phyloP scores from a whole-genome alignment of 2,329 filamentous ascomycete genomes.

The Penicillium hesseltinei region DNA sequence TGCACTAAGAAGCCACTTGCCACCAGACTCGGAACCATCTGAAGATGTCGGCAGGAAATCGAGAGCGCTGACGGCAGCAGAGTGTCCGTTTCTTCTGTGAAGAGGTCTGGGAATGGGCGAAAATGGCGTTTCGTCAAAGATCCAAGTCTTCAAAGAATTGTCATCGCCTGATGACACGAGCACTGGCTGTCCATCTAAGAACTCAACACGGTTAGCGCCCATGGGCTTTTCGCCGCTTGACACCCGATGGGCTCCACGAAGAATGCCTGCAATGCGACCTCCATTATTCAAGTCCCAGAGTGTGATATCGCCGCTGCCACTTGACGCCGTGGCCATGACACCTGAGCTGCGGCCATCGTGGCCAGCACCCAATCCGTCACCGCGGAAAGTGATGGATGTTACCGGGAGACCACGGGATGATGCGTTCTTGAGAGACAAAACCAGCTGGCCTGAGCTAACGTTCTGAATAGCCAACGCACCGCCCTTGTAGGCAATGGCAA shows the following conservation, averaged over 20 bases:
- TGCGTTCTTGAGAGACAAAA: conserved; percentile 68
- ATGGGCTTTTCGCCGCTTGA: conserved; percentile 57
- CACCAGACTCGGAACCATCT: conserved; percentile 80
- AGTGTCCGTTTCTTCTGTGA: conserved; percentile 84
- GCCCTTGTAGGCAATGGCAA: conserved; percentile 82
- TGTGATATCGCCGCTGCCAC: conserved; percentile 78
- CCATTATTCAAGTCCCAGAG: conserved; percentile 95
- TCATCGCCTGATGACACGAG: conserved; percentile 87
- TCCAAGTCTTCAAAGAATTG: conserved; percentile 94
- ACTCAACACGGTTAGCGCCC: conserved; percentile 84
- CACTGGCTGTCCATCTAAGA: conserved; percentile 83
- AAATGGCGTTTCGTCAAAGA: conserved; percentile 90
- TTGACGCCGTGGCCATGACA: conserved; percentile 88
- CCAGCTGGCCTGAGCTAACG: conserved; percentile 70
- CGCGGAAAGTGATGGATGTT: conserved; percentile 84
- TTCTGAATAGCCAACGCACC: conserved; percentile 80
- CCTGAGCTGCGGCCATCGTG: conserved; percentile 81
- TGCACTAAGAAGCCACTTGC: conserved; percentile 92
- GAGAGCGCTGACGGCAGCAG: conserved; percentile 77
- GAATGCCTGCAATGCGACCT: conserved; percentile 78
- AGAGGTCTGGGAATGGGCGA: conserved; percentile 80
- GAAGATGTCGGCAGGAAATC: conserved; percentile 84
- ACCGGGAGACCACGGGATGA: conserved; percentile 62
- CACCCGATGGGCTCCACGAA: conserved; percentile 79
- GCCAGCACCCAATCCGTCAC: conserved; percentile 82